phyloP scores from a whole-genome alignment of 139 green algal species.

The Closterium sp. region DNA sequence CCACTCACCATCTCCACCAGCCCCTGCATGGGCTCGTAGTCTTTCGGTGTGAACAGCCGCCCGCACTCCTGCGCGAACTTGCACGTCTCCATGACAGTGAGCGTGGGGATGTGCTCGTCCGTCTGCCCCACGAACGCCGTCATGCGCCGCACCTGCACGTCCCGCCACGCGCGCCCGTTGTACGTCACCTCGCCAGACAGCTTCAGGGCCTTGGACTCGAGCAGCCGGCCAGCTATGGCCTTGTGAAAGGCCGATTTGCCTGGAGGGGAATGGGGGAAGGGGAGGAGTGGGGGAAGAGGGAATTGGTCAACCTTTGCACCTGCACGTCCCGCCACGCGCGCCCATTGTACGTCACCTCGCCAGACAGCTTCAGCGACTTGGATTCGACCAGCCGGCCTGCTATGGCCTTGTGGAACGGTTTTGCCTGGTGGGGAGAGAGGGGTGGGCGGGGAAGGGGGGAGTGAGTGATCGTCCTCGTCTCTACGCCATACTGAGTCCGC shows the following conservation, averaged over 20 bases:
- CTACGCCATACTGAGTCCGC: too few species aligned
- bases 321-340: background rate
- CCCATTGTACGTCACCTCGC: constrained; percentile 24
- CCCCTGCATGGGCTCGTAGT: background rate
- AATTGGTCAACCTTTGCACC: too few species aligned
- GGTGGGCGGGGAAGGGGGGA: too few species aligned
- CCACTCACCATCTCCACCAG: background rate
- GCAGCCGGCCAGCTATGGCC: background rate
- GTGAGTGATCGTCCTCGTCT: too few species aligned
- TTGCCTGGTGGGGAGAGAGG: background rate
- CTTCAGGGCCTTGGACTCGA: background rate
- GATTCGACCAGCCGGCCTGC: background rate
- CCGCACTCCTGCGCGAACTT: constrained; percentile 21
- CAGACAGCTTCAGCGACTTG: background rate
- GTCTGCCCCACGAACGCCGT: constrained; percentile 15
- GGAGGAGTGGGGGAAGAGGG: too few species aligned
- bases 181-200: constrained; percentile 9
- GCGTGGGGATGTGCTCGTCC: constrained; percentile 25
- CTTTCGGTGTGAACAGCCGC: background rate
- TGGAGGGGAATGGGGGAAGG: too few species aligned
- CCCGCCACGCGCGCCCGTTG: background rate
- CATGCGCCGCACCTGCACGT: constrained; percentile 9
- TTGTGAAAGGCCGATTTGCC: constrained; percentile 17
- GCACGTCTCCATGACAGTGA: constrained; percentile 36
- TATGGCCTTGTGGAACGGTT: background rate